Percentiles rank a stretch among this genome's conserved stretches.
phyloP scores from a whole-genome alignment of 2,329 filamentous ascomycete genomes.

The Ilyonectria robusta region DNA sequence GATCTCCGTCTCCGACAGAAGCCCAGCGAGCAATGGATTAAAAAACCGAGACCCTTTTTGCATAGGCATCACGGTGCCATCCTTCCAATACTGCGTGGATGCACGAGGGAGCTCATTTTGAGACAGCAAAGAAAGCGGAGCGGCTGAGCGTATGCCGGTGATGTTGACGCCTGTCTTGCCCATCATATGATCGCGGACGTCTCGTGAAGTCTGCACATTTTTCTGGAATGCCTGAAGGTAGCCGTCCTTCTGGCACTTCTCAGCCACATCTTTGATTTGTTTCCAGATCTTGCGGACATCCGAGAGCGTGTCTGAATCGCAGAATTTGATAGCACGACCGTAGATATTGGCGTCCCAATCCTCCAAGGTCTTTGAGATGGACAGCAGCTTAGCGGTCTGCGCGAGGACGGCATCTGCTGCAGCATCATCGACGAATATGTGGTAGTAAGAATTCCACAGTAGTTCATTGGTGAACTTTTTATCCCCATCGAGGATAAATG shows the following conservation, averaged over 20 bases:
- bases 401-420: slow-evolving; percentile 54
- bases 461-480: slow-evolving; percentile 42
- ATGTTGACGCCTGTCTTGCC: slow-evolving; percentile 42
- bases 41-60: slow-evolving; percentile 38
- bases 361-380: slow-evolving; percentile 54
- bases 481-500: slow-evolving; percentile 62
- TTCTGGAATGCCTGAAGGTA: slow-evolving; percentile 32
- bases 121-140: slow-evolving; percentile 52
- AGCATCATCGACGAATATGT: slow-evolving; percentile 60
- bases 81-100: slow-evolving; percentile 53
- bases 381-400: slow-evolving; percentile 61
- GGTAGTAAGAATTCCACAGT: slow-evolving; percentile 71
- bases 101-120: slow-evolving; percentile 39
- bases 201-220: slow-evolving; percentile 39
- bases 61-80: slow-evolving; percentile 49
- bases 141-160: slow-evolving; percentile 55
- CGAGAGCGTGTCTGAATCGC: slow-evolving; percentile 61
- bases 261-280: slow-evolving; percentile 38
- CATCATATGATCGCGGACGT: slow-evolving; percentile 26
- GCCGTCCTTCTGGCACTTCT: slow-evolving; percentile 26
- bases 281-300: slow-evolving; percentile 58
- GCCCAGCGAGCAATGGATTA: slow-evolving; percentile 63
- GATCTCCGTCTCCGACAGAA: slow-evolving; percentile 51
- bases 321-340: slow-evolving; percentile 62
- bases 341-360: slow-evolving; percentile 63